Evolutionary conservation across 495 filamentous ascomycete genomes (phyloP).

Genomic region (Neurospora africana): DNA sequence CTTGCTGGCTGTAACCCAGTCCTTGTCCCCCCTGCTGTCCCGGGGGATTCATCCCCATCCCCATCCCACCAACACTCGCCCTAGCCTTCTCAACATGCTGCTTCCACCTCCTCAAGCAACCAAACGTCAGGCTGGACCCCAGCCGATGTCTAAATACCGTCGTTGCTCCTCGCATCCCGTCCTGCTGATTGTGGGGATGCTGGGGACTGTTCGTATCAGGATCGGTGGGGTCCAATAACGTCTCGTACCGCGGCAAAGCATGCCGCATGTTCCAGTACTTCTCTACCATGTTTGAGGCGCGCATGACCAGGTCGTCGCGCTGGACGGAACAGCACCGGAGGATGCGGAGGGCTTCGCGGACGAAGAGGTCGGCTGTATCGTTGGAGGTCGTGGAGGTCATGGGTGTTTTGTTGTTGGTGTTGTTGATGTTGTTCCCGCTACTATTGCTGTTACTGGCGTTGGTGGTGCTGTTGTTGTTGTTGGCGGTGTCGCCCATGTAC

Average conservation of each 20-base stretch:
- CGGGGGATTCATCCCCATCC: not conserved
- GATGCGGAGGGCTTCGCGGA: constrained; percentile 13
- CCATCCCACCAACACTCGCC: not conserved
- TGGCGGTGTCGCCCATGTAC: not conserved
- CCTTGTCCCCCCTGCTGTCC: not conserved
- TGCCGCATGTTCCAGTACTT: constrained; percentile 20
- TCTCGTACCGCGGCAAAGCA: constrained; percentile 9
- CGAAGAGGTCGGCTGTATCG: constrained; percentile 11
- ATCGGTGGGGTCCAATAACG: constrained; percentile 7
- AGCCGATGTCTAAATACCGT: constrained; percentile 24
- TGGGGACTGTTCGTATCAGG: not conserved
- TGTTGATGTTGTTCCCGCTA: not conserved
- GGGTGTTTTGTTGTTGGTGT: not conserved
- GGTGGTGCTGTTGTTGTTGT: not conserved
- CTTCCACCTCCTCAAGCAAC: constrained; percentile 31
- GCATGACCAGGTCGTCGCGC: constrained; percentile 24
- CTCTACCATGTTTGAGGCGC: constrained; percentile 26
- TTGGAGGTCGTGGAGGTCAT: constrained; percentile 15
- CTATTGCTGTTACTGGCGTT: not conserved
- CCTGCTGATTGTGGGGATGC: not conserved
- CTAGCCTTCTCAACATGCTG: constrained; percentile 20
- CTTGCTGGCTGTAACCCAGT: not conserved
- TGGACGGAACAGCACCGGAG: constrained; percentile 17
- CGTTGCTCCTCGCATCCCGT: not conserved
- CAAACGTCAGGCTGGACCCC: constrained; percentile 29